Evolutionary conservation across 352 stramenopile genomes (phyloP), one percentile per base, ranked within the genome.

Genomic region (Pythium phragmitis): DNA sequence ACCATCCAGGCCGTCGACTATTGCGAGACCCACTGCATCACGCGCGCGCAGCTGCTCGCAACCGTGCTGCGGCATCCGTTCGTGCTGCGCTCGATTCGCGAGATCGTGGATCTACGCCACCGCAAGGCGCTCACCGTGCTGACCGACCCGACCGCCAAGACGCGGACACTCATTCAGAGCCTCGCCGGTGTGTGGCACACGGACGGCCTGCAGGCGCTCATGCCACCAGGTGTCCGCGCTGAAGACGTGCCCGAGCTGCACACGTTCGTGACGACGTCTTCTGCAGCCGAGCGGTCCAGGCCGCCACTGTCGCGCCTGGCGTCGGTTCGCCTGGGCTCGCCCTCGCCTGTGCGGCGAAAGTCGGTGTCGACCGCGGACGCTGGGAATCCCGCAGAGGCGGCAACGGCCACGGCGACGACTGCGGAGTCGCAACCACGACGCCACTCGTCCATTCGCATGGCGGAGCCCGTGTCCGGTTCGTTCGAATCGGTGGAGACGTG

Each of bases 1-100:
- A 92, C 85, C 12, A 91, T 94, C 43, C 79, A 89, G 51, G 83
- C 82, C 1, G 50, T 94, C 12, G 84, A 91, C 34, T 94, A 91
- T 57, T 92, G 85, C 47, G 85, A 94, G 58, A 90, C 80, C 0
- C 80, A 92, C 60, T 87, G 75, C 34, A 74, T 90, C 23, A 58
- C 85, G 12, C 77, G 82, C 8, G 55, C 75, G 28, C 66, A 77
- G 28, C 75, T 90, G 50, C 67, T 92, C 16, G 50, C 57, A 19
- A 68, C 82, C 21, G 56, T 92, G 28, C 39, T 89, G 4, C 56
- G 49, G 0, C 80, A 92, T 58, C 80, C 80, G 19, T 86, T 83
- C 54, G 74, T 85, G 58, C 63, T 92, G 48, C 74, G 74, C 3
- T 90, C 82, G 5, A 82, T 87, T 26, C 63, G 74, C 9, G 74